These are phyloP conservation scores for Crepidotus variabilis DNA, from an alignment of 768 basidiomycete species.

Conservation along the genomic window DNA sequence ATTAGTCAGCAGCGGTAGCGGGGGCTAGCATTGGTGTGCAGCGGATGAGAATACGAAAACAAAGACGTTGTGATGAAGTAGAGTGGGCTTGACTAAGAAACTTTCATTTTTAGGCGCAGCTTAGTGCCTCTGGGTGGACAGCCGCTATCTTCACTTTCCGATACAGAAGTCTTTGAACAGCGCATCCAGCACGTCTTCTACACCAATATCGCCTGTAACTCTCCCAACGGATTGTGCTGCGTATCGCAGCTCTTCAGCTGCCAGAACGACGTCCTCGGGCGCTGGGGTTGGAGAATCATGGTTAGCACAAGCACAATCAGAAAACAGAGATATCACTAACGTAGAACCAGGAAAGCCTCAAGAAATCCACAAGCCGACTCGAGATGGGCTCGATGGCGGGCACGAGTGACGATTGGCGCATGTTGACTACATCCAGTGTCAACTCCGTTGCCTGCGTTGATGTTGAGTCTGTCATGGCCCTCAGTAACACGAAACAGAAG, in stretches of 20 bases:
- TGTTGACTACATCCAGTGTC: conserved; percentile 13
- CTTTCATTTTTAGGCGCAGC: too few relatives aligned
- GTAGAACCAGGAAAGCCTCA: conserved; percentile 52
- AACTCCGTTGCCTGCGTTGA: background rate
- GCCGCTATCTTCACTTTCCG: conserved; percentile 51
- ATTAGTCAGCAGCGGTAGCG: too few relatives aligned
- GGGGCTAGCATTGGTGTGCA: too few relatives aligned
- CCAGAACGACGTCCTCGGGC: conserved; percentile 70
- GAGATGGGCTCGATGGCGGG: conserved; percentile 76
- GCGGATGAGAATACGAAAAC: too few relatives aligned
- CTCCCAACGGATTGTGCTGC: conserved; percentile 81
- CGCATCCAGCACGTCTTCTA: conserved; percentile 80
- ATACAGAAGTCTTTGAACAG: conserved; percentile 89
- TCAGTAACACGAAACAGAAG: background rate
- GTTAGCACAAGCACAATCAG: background rate
- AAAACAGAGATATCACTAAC: conserved; percentile 21
- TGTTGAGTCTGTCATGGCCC: background rate
- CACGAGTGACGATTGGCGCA: conserved; percentile 71
- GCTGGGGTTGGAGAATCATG: conserved; percentile 28
- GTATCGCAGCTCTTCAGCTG: conserved; percentile 85
- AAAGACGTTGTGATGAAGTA: too few relatives aligned
- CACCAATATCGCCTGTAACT: conserved; percentile 76
- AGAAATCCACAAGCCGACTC: conserved; percentile 60
- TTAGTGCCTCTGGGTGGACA: too few relatives aligned
- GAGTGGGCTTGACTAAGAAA: too few relatives aligned